These are phyloP conservation scores for Lecanicillium sp. DNA, from an alignment of 2,329 filamentous ascomycete species.

Conservation along the genomic window DNA sequence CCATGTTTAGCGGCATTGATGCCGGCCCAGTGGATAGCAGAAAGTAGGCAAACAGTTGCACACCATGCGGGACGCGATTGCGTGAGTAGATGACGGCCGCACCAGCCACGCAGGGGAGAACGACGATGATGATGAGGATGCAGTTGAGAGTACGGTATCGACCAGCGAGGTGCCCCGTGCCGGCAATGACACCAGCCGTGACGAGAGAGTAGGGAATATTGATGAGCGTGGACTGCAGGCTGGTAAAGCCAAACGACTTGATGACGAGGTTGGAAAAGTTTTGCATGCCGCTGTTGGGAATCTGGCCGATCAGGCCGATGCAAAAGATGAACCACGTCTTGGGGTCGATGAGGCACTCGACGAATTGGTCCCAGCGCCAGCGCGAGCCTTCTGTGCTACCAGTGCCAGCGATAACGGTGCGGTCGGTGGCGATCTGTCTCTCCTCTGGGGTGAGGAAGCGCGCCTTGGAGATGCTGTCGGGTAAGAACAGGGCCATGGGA, in stretches of 20 bases:
- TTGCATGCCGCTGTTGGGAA: constrained; percentile 55
- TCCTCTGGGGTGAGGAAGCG: constrained; percentile 49
- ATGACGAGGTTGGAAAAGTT: constrained; percentile 52
- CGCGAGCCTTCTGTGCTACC: constrained; percentile 39
- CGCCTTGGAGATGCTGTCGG: constrained; percentile 46
- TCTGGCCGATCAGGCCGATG: constrained; percentile 45
- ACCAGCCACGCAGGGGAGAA: constrained; percentile 43
- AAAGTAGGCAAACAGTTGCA: constrained; percentile 51
- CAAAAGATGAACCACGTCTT: constrained; percentile 53
- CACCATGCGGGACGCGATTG: constrained; percentile 27
- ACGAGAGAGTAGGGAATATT: constrained; percentile 53
- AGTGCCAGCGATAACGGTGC: constrained; percentile 42
- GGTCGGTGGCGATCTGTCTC: constrained; percentile 35
- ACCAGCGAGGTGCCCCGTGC: constrained; percentile 43
- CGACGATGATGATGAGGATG: constrained; percentile 40
- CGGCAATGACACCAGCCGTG: constrained; percentile 37
- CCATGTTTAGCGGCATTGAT: constrained; percentile 46
- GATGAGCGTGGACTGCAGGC: constrained; percentile 46
- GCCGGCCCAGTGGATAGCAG: constrained; percentile 45
- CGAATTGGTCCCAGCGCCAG: constrained; percentile 43
- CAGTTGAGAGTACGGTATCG: constrained; percentile 43
- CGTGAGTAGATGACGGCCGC: constrained; percentile 45
- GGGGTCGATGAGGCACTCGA: constrained; percentile 47
- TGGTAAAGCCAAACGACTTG: constrained; percentile 46
- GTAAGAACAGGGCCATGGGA: constrained; percentile 39